A percentile compares a stretch with the other conserved stretches of the same genome.
These are phyloP conservation scores for Trametes cinnabarina DNA, from an alignment of 768 basidiomycete species.

Conservation along the genomic window DNA sequence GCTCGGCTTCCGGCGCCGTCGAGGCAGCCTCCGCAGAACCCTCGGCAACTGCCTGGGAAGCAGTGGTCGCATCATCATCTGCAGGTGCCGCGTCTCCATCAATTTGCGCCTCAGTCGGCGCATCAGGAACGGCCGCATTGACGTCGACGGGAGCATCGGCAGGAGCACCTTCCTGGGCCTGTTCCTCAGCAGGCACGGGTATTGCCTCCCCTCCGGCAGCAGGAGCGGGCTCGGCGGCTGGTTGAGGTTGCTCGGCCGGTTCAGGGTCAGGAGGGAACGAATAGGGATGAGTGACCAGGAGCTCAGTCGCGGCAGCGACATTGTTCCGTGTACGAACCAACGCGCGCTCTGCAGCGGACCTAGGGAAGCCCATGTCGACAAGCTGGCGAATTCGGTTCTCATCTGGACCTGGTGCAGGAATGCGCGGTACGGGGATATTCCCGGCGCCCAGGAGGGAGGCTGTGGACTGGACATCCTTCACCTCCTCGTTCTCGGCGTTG, in stretches of 20 bases:
- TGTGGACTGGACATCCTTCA: constrained; percentile 45
- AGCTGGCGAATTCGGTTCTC: constrained; percentile 79
- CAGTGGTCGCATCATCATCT: too few species aligned
- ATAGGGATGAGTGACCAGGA: constrained; percentile 80
- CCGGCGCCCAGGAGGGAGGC: constrained; percentile 32
- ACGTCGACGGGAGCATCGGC: constrained; percentile 27
- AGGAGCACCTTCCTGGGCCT: neutral
- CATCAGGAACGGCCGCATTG: neutral
- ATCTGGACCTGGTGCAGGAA: constrained; percentile 51
- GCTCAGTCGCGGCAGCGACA: constrained; percentile 82
- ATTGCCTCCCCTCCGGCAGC: constrained; percentile 18
- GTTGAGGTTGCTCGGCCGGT: constrained; percentile 31
- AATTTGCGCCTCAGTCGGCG: too few species aligned
- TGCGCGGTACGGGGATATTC: constrained; percentile 31
- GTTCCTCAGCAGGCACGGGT: constrained; percentile 3
- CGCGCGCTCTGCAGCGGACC: constrained; percentile 83
- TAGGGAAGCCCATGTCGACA: constrained; percentile 95
- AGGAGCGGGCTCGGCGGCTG: constrained; percentile 19
- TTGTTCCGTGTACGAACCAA: constrained; percentile 85
- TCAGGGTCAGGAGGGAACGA: constrained; percentile 69
- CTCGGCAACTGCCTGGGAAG: too few species aligned
- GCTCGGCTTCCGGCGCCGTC: constrained; percentile 2
- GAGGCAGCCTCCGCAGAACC: constrained; percentile 1
- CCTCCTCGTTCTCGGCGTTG: constrained; percentile 78
- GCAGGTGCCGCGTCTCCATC: too few species aligned